Evolutionary conservation across 495 filamentous ascomycete genomes (phyloP), one percentile per base, ranked within the genome.

Genomic region (Penicillium subrubescens): DNA sequence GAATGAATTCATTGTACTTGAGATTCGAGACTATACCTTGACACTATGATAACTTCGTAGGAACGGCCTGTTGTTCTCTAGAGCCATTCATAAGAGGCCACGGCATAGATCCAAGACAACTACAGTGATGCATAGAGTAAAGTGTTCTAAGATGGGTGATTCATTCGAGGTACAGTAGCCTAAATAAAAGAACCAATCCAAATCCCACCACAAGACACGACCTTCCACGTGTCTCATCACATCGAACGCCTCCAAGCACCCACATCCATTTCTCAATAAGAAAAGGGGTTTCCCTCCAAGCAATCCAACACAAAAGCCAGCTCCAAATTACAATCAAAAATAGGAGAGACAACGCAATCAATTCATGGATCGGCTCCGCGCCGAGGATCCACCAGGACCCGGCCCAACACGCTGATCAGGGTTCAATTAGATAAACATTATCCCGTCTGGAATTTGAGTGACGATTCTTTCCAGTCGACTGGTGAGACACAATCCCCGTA

Each of bases 391-490:
- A 41, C 41, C 25, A 44, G 15, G 6, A 58, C 27, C 8, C 5
- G n/a, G 27, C 27, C n/a, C 41, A 48, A 15, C 14, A 5, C 15
- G 3, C 15, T 41, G 15, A 17, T 17, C 8, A 31, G 37, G 31
- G 11, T 41, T 43, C 10, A 27, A 43, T 44, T 19, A 58, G 43
- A 34, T 50, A 50, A 27, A 59, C 57, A 48, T 59, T 59, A 59
- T 50, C 43, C 57, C 23, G 25, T 25, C 57, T 6, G 34, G 21
- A 34, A 35, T 6, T 21, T 27, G 23, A 55, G 33, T 19, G 52
- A 55, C 15, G 43, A 11, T 2, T 11, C 5, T 41, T 17, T 21
- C 53, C 25, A 8, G 48, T 17, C 25, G 5, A 52, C 0, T 27
- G 7, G 2, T 25, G 46, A 50, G 21, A 25, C 44, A 48, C 12